Conservation (phyloP, 345 rosid species). For the Mangifera indica region DNA sequence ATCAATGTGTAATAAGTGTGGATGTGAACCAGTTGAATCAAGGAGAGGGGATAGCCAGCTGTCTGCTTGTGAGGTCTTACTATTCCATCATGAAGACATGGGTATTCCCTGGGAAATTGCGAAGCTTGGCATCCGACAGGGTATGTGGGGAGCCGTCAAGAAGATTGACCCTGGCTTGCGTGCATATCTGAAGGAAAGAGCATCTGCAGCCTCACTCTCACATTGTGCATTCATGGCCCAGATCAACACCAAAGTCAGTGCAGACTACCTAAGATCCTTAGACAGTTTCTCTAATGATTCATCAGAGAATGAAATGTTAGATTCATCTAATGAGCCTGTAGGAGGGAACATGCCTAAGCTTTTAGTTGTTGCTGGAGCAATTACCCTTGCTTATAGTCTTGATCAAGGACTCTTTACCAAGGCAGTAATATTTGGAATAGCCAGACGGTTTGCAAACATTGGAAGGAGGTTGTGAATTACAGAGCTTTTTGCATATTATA, state of each 20-base stretch:
- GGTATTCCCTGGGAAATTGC: slow-evolving; percentile 98
- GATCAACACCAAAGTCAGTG: slow-evolving; percentile 76
- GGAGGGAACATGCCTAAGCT: slow-evolving; percentile 66
- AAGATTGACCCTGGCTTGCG: slow-evolving; percentile 87
- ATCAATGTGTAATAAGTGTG: slow-evolving; percentile 8
- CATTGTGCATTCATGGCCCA: slow-evolving; percentile 76
- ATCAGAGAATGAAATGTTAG: slow-evolving; percentile 29
- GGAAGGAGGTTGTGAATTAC: slow-evolving; percentile 65
- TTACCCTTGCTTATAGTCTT: slow-evolving; percentile 77
- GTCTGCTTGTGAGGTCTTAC: slow-evolving; percentile 85
- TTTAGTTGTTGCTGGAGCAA: slow-evolving; percentile 79
- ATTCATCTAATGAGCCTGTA: slow-evolving; percentile 37
- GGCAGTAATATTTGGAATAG: slow-evolving; percentile 90
- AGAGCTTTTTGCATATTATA: slow-evolving; percentile 6
- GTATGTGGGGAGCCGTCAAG: slow-evolving; percentile 99
- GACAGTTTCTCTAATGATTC: slow-evolving; percentile 36
- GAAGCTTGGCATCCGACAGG: slow-evolving; percentile 86
- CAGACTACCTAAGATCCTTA: slow-evolving; percentile 55
- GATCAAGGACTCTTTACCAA: slow-evolving; percentile 91
- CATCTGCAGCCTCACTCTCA: slow-evolving; percentile 56
- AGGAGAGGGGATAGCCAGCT: slow-evolving; percentile 77
- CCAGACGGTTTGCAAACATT: slow-evolving; percentile 77
- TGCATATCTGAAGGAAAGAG: slow-evolving; percentile 60
- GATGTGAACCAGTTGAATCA: slow-evolving; percentile 71
- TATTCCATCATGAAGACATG: slow-evolving; percentile 97